Evolutionary conservation across 768 basidiomycete genomes (phyloP).

Genomic region (Lentinula raphanica): DNA sequence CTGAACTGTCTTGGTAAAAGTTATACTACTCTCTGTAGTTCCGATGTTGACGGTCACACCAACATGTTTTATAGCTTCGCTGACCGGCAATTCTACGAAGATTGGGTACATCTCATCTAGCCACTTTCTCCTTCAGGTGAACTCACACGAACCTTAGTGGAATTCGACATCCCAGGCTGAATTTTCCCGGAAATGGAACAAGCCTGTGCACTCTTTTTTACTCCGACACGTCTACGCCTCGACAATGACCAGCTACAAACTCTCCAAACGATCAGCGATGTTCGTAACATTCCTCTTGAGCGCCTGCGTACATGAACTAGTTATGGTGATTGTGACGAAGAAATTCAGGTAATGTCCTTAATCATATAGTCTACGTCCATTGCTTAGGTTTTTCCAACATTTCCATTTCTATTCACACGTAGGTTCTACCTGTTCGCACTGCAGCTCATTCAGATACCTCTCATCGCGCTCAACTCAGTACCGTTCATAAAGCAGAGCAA

Average conservation of each 20-base stretch:
- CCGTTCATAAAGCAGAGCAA: slow-evolving; percentile 78
- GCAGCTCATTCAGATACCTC: slow-evolving; percentile 85
- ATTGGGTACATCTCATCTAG: slow-evolving; percentile 60
- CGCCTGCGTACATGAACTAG: slow-evolving; percentile 87
- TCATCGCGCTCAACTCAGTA: slow-evolving; percentile 77
- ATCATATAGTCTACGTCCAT: slow-evolving; percentile 50
- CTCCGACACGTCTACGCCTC: slow-evolving; percentile 94
- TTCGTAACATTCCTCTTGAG: slow-evolving; percentile 89
- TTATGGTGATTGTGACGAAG: slow-evolving; percentile 92
- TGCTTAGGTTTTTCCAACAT: not conserved
- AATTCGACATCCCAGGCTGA: slow-evolving; percentile 97
- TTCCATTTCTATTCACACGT: slow-evolving; percentile 13
- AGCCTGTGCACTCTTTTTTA: slow-evolving; percentile 90
- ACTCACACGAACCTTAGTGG: slow-evolving; percentile 47
- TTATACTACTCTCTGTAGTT: not conserved
- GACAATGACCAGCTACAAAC: slow-evolving; percentile 67
- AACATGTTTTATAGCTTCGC: slow-evolving; percentile 59
- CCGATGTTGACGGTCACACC: slow-evolving; percentile 4
- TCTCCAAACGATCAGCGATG: slow-evolving; percentile 80
- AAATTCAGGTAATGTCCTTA: slow-evolving; percentile 87
- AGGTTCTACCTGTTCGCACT: slow-evolving; percentile 32
- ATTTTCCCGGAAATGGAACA: slow-evolving; percentile 98
- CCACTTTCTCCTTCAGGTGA: not conserved
- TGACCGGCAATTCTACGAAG: slow-evolving; percentile 97
- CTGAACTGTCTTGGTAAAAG: slow-evolving; percentile 81